Evolutionary conservation across 139 green algal genomes (phyloP), one percentile per base, ranked within the genome.

Genomic region (Coelastrella sp.): DNA sequence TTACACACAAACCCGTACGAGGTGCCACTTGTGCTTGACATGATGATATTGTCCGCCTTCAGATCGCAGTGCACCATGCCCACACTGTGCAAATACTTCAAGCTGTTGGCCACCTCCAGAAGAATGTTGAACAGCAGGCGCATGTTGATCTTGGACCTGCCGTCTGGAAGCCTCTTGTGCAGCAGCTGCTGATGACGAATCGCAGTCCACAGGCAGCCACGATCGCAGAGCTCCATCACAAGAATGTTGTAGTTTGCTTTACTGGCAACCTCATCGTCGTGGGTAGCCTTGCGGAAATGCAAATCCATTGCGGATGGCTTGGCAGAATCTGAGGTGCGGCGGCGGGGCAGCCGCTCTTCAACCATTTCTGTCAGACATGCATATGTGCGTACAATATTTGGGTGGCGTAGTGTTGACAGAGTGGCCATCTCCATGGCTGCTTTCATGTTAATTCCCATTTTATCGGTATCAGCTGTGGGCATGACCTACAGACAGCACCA

Each of bases 31-130:
- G 49, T 73, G 17, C 83, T 88, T 66, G 63, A 19, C 83, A 88
- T 73, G 24, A 88, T 49, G 15, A 88, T 22, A 9, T 88, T 88
- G 14, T 88, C 83, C 6, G 70, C 90, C 72, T 90, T 91, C 7
- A 93, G 68, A 74, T 93, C 91, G 19, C 85, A 73, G 65, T 91
- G 90, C 22, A 85, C 82, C 27, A 91, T 88, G 60, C 65, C 66
- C 78, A 91, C 25, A 20, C 86, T 89, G 85, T 93, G 90, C 56
- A 91, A 81, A 79, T 91, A 91, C 65, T 87, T 80, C 79, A 89
- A 89, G 25, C 86, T 89, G 79, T 85, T 81, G 3, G 90, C 90
- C 0, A 93, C 80, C 25, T 93, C 86, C 20, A 90, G 70, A 63
- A 88, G 83, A 22, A 88, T 66, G 65, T 68, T 78, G 63, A 56